Evolutionary conservation across 768 basidiomycete species (phyloP).

Genomic region (Sistotremastrum suecicum): DNA sequence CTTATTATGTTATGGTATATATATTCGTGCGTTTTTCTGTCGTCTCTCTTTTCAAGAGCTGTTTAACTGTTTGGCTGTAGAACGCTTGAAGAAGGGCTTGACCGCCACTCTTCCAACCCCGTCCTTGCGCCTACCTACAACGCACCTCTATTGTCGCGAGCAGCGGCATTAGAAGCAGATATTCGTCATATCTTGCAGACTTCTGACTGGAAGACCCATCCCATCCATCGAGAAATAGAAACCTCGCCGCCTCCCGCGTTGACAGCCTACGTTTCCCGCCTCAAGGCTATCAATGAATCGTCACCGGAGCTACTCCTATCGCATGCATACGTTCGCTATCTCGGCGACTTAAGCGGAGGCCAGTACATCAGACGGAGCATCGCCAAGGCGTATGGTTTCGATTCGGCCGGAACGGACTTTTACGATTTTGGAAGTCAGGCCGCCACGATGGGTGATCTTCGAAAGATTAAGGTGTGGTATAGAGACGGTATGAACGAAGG

Average conservation of each 20-base stretch:
- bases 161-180: conserved; percentile 45
- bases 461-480: conserved; percentile 63
- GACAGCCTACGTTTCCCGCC: conserved; percentile 35
- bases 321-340: conserved; percentile 72
- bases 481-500: conserved; percentile 39
- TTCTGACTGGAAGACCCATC: conserved; percentile 39
- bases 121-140: conserved; percentile 58
- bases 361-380: conserved; percentile 51
- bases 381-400: conserved; percentile 51
- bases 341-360: conserved; percentile 70
- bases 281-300: conserved; percentile 32
- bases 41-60: background rate
- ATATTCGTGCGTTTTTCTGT: conserved; percentile 42
- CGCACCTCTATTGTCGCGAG: conserved; percentile 51
- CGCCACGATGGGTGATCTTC: conserved; percentile 45
- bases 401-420: conserved; percentile 44
- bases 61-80: conserved; percentile 17
- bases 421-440: conserved; percentile 46
- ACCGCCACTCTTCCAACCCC: conserved; percentile 45
- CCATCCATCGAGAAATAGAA: conserved; percentile 33
- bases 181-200: conserved; percentile 47
- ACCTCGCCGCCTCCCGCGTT: conserved; percentile 34
- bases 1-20: conserved; percentile 70
- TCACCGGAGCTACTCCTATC: conserved; percentile 43
- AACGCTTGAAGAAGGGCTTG: conserved; percentile 41